Percentiles rank a stretch among this genome's conserved stretches.
phyloP scores from a whole-genome alignment of 495 filamentous ascomycete species.

The Aspergillus bertholletiae region DNA sequence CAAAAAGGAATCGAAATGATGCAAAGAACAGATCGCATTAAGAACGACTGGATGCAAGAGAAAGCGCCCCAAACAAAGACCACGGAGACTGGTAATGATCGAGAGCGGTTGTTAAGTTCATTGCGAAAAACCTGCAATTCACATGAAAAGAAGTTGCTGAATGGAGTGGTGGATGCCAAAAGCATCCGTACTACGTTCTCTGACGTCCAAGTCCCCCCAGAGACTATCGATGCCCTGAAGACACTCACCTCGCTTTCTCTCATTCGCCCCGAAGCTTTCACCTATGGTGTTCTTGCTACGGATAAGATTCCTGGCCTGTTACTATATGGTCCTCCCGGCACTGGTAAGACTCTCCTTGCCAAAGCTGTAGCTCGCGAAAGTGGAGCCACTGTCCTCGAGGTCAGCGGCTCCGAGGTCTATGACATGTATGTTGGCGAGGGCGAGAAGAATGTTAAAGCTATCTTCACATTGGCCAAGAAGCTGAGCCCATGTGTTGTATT shows the following conservation, averaged over 20 bases:
- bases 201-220: slow-evolving; percentile 74
- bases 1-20: slow-evolving; percentile 35
- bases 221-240: slow-evolving; percentile 85
- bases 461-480: slow-evolving; percentile 89
- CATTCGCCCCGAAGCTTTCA: slow-evolving; percentile 87
- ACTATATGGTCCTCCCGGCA: slow-evolving; percentile 92
- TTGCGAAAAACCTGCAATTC: slow-evolving; percentile 56
- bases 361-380: slow-evolving; percentile 96
- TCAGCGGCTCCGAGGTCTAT: slow-evolving; percentile 75
- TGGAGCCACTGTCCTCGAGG: slow-evolving; percentile 77
- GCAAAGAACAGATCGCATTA: slow-evolving; percentile 31
- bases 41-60: slow-evolving; percentile 37
- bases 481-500: slow-evolving; percentile 93
- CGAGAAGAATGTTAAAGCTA: slow-evolving; percentile 93
- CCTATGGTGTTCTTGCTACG: slow-evolving; percentile 88
- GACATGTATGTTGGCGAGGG: slow-evolving; percentile 96
- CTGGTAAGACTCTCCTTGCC: slow-evolving; percentile 91
- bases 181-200: slow-evolving; percentile 82
- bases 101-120: slow-evolving; percentile 33
- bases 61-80: slow-evolving; percentile 26
- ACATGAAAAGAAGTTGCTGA: slow-evolving; percentile 79
- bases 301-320: slow-evolving; percentile 88
- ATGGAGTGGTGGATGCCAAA: slow-evolving; percentile 74
- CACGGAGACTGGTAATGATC: slow-evolving; percentile 23
- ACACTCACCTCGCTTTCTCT: slow-evolving; percentile 87